Evolutionary conservation across 208 protist species (phyloP), one percentile per base, ranked within the genome.

Genomic region (Porcisia hertigi): DNA sequence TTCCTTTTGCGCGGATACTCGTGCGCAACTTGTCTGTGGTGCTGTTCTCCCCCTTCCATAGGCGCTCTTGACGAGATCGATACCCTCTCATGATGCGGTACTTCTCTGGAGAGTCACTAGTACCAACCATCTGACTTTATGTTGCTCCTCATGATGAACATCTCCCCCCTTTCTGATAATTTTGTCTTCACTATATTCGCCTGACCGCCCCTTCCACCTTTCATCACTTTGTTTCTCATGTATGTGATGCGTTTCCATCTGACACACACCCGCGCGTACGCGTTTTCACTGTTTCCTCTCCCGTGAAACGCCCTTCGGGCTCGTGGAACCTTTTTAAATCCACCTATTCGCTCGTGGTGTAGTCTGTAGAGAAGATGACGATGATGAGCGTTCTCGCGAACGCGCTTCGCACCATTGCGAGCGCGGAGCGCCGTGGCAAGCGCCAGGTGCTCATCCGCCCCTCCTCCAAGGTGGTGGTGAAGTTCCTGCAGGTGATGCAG

Each of bases 401-500:
- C 91, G 97, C 98, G 82, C 97, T 99, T 69, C 98, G 98, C 86
- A 95, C 88, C 79, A 99, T 99, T 86, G 90, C 93, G 86, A 99
- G 99, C 85, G 99, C 99, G 55, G 99, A 99, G 95, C 96, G 96
- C 82, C 91, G 95, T 75, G 99, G 99, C 85, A 99, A 99, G 96
- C 97, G 99, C 79, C 99, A 99, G 92, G 99, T 99, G 63, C 88
- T 99, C 49, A 93, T 99, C 88, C 92, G 99, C 83, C 99, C 99
- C 64, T 96, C 89, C 69, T 99, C 98, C 79, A 99, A 99, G 94
- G 99, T 99, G 74, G 96, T 99, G 78, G 91, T 99, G 82, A 99
- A 99, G 89, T 99, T 99, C 94, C 94, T 99, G 71, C 90, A 97
- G 78, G 98, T 99, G 75, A 99, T 99, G 99, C 98, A 99, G 97